Evolutionary conservation across 805 yeast species (phyloP).

Genomic region (Debaryomyces maramus): DNA sequence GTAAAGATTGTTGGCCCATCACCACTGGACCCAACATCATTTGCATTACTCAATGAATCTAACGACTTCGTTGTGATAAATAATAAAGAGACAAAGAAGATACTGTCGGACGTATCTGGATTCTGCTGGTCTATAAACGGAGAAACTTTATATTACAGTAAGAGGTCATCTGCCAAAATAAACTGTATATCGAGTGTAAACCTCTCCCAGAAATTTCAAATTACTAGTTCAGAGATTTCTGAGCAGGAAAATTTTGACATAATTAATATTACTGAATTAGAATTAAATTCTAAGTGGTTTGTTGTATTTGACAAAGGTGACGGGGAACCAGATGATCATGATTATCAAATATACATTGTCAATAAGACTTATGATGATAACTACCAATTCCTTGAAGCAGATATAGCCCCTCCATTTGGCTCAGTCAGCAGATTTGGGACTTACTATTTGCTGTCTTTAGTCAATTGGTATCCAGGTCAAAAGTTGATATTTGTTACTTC

Average conservation of each 20-base stretch:
- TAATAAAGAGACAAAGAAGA: slow-evolving; percentile 3
- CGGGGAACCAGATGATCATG: slow-evolving; percentile 29
- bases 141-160: slow-evolving; percentile 12
- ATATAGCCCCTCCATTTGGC: slow-evolving; percentile 55
- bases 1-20: slow-evolving; percentile 20
- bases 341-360: slow-evolving; percentile 24
- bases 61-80: slow-evolving; percentile 14
- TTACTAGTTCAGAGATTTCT: slow-evolving; percentile 9
- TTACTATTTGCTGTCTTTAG: slow-evolving; percentile 43
- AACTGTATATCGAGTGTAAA: slow-evolving; percentile 6
- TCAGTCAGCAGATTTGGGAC: slow-evolving; percentile 46
- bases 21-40: slow-evolving; percentile 13
- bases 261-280: slow-evolving; percentile 3
- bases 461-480: slow-evolving; percentile 38
- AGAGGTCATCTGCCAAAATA: not conserved
- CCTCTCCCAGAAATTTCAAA: slow-evolving; percentile 7
- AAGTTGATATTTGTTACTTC: slow-evolving; percentile 50
- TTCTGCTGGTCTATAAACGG: slow-evolving; percentile 18
- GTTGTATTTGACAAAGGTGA: slow-evolving; percentile 26
- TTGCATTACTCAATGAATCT: slow-evolving; percentile 15
- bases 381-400: slow-evolving; percentile 33
- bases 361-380: slow-evolving; percentile 5
- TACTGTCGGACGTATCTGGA: slow-evolving; percentile 6
- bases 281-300: slow-evolving; percentile 11
- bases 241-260: slow-evolving; percentile 14